Evolutionary conservation across 2,329 filamentous ascomycete genomes (phyloP), one percentile per base, ranked within the genome.

Genomic region (Geoglossum cookeanum): DNA sequence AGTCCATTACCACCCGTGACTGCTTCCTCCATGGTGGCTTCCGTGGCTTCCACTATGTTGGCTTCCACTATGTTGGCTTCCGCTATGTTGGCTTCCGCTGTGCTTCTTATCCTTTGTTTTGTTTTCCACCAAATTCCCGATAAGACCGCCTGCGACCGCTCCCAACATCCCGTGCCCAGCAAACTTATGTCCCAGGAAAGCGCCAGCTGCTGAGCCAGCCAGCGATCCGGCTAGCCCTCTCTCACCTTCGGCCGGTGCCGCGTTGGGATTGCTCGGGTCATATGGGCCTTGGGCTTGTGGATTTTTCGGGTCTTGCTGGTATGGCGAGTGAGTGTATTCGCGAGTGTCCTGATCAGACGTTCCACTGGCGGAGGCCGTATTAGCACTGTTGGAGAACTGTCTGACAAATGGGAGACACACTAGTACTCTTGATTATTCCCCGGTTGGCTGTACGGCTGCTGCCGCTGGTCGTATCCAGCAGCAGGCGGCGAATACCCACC

Each of bases 151-250:
- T 3, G 76, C 75, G 32, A 82, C 65, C 0, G 78, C 75, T 9
- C 79, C 79, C 8, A 83, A 65, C 33, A 82, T 67, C 3, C 77
- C 77, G 61, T 79, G 77, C n/a, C 76, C 70, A 27, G 71, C 74
- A 33, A 52, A 52, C 61, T 77, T 71, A 65, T 79, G 78, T 17
- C 79, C 79, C 4, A 77, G 69, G 60, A 76, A 74, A 60, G 74
- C 75, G 1, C 79, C 79, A 3, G 78, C 76, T 3, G 77, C 71
- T 48, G 75, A 78, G 48, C 79, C 79, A 13, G 74, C 75, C 3
- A 80, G 66, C 2, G 78, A 74, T 52, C 79, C 77, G 63, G 77
- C 73, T 4, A 81, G 68, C 42, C 78, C 78, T 58, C 79, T 75
- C 60, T 81, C 78, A 54, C 73, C 76, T 54, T 78, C 75, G 53